Conservation (phyloP, 177 flowering plant genomes). For the Vitis hybrid region DNA sequence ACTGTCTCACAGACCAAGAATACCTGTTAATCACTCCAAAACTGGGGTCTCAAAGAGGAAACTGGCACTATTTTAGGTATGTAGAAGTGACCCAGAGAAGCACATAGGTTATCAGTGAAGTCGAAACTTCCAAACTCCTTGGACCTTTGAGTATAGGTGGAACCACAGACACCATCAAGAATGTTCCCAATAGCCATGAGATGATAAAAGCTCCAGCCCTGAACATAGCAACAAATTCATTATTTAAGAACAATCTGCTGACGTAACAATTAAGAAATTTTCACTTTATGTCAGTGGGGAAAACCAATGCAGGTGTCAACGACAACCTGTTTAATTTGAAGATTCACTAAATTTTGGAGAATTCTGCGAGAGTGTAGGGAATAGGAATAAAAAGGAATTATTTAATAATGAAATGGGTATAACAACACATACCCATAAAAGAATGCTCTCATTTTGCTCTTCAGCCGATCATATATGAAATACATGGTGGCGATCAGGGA, state of each 20-base stretch:
- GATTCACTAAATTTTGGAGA: no score
- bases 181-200: slow-evolving; percentile 92
- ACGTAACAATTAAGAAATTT: not conserved
- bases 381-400: not conserved
- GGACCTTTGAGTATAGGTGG: slow-evolving; percentile 85
- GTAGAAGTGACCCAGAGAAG: slow-evolving; percentile 93
- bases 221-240: slow-evolving; percentile 20
- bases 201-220: slow-evolving; percentile 74
- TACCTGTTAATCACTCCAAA: slow-evolving; percentile 10
- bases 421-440: slow-evolving; percentile 75
- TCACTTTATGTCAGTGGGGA: no score
- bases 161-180: slow-evolving; percentile 90
- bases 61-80: slow-evolving; percentile 50
- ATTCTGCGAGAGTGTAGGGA: not conserved
- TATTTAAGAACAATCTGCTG: not conserved
- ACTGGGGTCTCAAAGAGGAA: slow-evolving; percentile 12
- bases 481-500: slow-evolving; percentile 75
- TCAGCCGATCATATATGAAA: slow-evolving; percentile 76
- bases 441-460: slow-evolving; percentile 69
- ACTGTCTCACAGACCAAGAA: not conserved
- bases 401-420: not conserved
- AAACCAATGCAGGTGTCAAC: no score
- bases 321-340: no score
- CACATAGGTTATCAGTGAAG: slow-evolving; percentile 72
- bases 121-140: slow-evolving; percentile 79